These are phyloP conservation scores for Pseudozyma sp. DNA, from an alignment of 1,284 basidiomycete genomes.

Conservation along the genomic window DNA sequence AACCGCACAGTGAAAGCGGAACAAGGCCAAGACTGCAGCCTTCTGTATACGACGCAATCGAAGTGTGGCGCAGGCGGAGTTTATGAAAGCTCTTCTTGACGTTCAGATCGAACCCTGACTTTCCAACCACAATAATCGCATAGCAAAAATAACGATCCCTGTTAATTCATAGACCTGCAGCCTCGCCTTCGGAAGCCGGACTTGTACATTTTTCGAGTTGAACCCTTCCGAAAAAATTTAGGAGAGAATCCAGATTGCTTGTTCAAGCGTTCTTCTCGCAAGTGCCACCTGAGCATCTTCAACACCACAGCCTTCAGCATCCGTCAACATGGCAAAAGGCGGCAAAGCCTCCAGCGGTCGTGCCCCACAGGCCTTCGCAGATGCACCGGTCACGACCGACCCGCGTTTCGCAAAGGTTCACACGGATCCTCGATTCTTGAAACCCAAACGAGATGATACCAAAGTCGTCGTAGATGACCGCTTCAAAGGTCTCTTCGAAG, in stretches of 20 bases:
- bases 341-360: slow-evolving; percentile 14
- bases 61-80: too few species aligned
- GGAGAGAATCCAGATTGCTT: background rate
- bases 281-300: too few species aligned
- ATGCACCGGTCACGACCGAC: slow-evolving; percentile 49
- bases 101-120: too few species aligned
- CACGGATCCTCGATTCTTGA: slow-evolving; percentile 91
- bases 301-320: background rate
- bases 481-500: slow-evolving; percentile 75
- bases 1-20: too few species aligned
- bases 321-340: slow-evolving; percentile 26
- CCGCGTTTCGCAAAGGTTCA: slow-evolving; percentile 83
- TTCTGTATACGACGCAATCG: too few species aligned
- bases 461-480: slow-evolving; percentile 92
- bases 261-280: too few species aligned
- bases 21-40: too few species aligned
- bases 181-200: slow-evolving; percentile 10
- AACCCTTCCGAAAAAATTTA: slow-evolving; percentile 16
- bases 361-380: slow-evolving; percentile 11
- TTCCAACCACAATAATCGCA: too few species aligned
- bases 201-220: background rate
- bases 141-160: background rate
- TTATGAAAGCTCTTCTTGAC: too few species aligned
- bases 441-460: slow-evolving; percentile 80
- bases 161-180: background rate